Evolutionary conservation across 441 rosid genomes (phyloP), one percentile per base, ranked within the genome.

Genomic region (Corymbia calophylla): DNA sequence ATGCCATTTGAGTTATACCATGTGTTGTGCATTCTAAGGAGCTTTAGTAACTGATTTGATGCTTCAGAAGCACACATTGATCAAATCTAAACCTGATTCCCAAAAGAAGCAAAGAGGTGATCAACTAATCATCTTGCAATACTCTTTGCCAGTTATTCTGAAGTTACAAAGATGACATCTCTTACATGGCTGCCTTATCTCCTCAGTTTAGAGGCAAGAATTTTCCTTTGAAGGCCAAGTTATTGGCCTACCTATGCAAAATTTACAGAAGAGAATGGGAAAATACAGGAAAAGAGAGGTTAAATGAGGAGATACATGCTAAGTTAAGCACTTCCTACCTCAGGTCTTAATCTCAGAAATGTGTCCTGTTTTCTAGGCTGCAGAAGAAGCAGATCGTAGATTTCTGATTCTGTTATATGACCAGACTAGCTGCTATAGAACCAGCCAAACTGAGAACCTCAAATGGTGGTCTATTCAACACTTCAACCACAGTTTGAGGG

Each of bases 381-480:
- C 84, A 77, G 51, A 44, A 77, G 53, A 77, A 77, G 84, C 31
- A 44, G n/a, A 77, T 13, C 51, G 23, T 44, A 32, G 35, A 32
- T 44, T 44, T 32, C 21, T 55, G 12, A 86, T 86, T 53, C 82
- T 2, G 13, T 93, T 88, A 96, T 89, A 98, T 95, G 90, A 96
- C 99, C 93, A 97, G 98, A 86, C 98, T 95, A 60, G 97, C 92
- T 87, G 99, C 98, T 88, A 98, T 96, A 77, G 98, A 92, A 90
- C 96, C 92, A 35, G 99, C 97, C n/a, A 98, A 97, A 93, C 98
- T 97, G 31, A 98, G 96, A 92, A 98, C 90, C 95, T 98, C 98
- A 87, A 96, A 98, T 9, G 99, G 99, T 70, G 92, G 95, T 92
- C 89, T 95, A 90, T 93, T 93, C 93, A 87, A 92, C 91, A 98